Conservation (phyloP, 164 flowering plant genomes). For the Vitis amurensis region DNA sequence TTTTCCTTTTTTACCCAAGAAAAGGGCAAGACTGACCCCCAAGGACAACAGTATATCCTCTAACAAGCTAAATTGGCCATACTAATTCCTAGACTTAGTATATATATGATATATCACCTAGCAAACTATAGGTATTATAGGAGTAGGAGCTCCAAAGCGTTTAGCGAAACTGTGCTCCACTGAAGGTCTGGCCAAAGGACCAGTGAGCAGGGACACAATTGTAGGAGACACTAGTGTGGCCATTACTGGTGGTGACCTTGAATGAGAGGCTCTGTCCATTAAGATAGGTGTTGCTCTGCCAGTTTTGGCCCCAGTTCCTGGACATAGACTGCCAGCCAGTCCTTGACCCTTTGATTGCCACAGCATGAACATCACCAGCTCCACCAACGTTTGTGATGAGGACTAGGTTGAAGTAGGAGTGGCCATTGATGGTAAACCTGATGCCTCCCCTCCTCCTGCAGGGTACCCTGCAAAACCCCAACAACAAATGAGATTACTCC, state of each 20-base stretch:
- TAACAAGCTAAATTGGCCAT: too few relatives aligned
- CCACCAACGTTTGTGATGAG: slow-evolving; percentile 42
- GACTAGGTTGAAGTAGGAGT: slow-evolving; percentile 36
- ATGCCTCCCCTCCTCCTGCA: slow-evolving; percentile 39
- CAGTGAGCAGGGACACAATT: slow-evolving; percentile 31
- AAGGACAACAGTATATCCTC: too few relatives aligned
- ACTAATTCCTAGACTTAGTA: too few relatives aligned
- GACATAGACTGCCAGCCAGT: slow-evolving; percentile 10
- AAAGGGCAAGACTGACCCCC: too few relatives aligned
- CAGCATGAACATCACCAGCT: slow-evolving; percentile 22
- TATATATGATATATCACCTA: too few relatives aligned
- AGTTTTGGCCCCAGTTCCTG: slow-evolving; percentile 17
- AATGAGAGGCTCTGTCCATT: slow-evolving; percentile 27
- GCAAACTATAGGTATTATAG: too few relatives aligned
- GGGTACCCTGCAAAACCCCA: slow-evolving; percentile 27
- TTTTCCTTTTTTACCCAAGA: too few relatives aligned
- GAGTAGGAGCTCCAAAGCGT: too few relatives aligned
- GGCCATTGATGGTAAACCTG: slow-evolving; percentile 42
- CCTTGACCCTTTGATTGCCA: slow-evolving; percentile 7
- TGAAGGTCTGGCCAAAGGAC: slow-evolving; percentile 41
- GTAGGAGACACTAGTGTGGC: slow-evolving; percentile 6
- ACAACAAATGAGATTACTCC: too few relatives aligned
- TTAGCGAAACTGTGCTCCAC: too few relatives aligned
- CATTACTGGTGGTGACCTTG: slow-evolving; percentile 27
- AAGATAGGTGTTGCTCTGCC: slow-evolving; percentile 11